Base-by-base conservation (phyloP, 352 stramenopile genomes). In the Globisporangium spinosum region DNA sequence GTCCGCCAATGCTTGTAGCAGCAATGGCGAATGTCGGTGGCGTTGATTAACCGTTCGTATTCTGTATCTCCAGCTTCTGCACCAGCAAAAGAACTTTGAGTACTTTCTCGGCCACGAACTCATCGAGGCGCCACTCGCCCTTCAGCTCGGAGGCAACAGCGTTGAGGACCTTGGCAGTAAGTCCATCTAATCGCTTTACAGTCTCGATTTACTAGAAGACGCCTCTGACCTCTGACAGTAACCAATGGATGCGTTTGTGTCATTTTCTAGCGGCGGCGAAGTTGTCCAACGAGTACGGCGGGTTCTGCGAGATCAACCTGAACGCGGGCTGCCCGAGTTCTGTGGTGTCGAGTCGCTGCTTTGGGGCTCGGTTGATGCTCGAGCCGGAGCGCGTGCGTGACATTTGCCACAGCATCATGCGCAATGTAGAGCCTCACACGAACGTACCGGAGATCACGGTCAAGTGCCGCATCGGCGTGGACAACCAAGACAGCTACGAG, bases 391-490 rank as follows among this genome's bases (percentile, higher is more conserved):
- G 98, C 9, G 98, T 99, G 27, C 80, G 85, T 29, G 91, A 98
- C 25, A 90, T 99, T 51, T 97, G 89, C 64, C 68, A 75, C 29
- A 90, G 89, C 32, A 97, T 99, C 80, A 68, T 77, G n/a, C 73
- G 75, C 43, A 80, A 74, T 12, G 71, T 89, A 0, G 58, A 64
- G 0, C 74, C 76, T 12, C 60, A 67, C 2, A 66, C 87, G 0
- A 64, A 70, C 25, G 32, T 59, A 15, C 53, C 76, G 9, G 81
- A 89, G 9, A 88, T 99, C 29, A 99, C 97, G 0, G 97, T 99
- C 68, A 99, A 99, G 77, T 99, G 98, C 77, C 91, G 98, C 35
- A 98, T 99, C 59, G 98, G 98, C 0, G 83, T 98, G 4, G 96
- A 99, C 71, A 78, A 98, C 68, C 85, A 97, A 60, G 90, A 99